Percentiles rank a stretch among this genome's conserved stretches.
Conservation (phyloP, 495 filamentous ascomycete species). For the Pseudomonodictys pantanalensis region DNA sequence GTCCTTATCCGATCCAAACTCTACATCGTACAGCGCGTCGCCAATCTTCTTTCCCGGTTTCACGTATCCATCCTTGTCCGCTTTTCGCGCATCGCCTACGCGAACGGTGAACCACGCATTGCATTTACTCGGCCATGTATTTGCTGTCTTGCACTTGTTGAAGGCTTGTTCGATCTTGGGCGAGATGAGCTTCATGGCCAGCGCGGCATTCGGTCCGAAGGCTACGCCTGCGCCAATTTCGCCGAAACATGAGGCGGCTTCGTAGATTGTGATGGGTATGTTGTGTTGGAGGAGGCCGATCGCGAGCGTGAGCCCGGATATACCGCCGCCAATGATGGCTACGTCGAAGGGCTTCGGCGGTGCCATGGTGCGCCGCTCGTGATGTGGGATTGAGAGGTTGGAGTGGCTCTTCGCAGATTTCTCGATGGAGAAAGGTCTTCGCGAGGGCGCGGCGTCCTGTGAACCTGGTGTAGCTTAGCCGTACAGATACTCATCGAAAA, state of each 20-base stretch:
- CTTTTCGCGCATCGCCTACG: slow-evolving; percentile 27
- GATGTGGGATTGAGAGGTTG: neutral
- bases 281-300: slow-evolving; percentile 24
- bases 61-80: slow-evolving; percentile 28
- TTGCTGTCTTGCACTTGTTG: slow-evolving; percentile 39
- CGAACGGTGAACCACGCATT: slow-evolving; percentile 35
- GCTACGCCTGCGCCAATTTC: slow-evolving; percentile 62
- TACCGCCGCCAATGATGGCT: slow-evolving; percentile 30
- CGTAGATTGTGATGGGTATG: slow-evolving; percentile 26
- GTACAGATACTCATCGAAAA: no score
- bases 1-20: slow-evolving; percentile 32
- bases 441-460: no score
- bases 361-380: neutral
- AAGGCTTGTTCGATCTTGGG: slow-evolving; percentile 47
- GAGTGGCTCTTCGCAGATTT: no score
- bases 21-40: slow-evolving; percentile 37
- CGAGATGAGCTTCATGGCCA: slow-evolving; percentile 55
- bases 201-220: slow-evolving; percentile 57
- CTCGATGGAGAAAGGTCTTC: no score
- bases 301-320: slow-evolving; percentile 24
- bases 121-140: slow-evolving; percentile 22
- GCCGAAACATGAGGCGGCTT: slow-evolving; percentile 36
- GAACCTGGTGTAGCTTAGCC: no score
- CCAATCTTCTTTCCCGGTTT: slow-evolving; percentile 22
- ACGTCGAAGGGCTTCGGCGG: slow-evolving; percentile 20